Evolutionary conservation across 495 filamentous ascomycete species (phyloP).

Genomic region (Xylaria flabelliformis): DNA sequence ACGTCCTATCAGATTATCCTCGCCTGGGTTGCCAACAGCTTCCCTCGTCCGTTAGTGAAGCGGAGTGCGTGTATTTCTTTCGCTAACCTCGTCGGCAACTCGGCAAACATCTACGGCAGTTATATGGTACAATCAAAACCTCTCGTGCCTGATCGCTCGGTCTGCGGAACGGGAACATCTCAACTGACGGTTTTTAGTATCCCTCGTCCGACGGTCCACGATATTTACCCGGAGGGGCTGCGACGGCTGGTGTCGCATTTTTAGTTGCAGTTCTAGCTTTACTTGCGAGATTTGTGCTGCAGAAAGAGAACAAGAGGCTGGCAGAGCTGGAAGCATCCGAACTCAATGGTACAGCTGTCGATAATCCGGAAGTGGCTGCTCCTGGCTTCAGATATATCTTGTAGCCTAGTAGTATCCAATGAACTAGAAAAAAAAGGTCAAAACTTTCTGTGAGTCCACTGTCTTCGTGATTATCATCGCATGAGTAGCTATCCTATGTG

Average conservation of each 20-base stretch:
- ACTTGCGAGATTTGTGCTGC: slow-evolving; percentile 50
- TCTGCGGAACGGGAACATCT: neutral
- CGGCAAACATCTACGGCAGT: slow-evolving; percentile 60
- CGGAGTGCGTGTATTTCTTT: slow-evolving; percentile 60
- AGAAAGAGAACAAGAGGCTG: slow-evolving; percentile 58
- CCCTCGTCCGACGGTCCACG: slow-evolving; percentile 56
- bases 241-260: slow-evolving; percentile 56
- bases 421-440: neutral
- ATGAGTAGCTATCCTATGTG: neutral
- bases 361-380: slow-evolving; percentile 10
- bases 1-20: slow-evolving; percentile 56
- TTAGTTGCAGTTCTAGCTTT: slow-evolving; percentile 51
- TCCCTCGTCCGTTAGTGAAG: slow-evolving; percentile 60
- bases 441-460: neutral
- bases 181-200: slow-evolving; percentile 35
- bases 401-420: slow-evolving; percentile 8
- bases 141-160: neutral
- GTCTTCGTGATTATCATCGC: neutral
- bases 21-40: slow-evolving; percentile 61
- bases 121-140: slow-evolving; percentile 46
- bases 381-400: slow-evolving; percentile 40
- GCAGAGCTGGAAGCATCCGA: slow-evolving; percentile 46
- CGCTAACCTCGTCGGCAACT: slow-evolving; percentile 61
- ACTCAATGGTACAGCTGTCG: slow-evolving; percentile 20
- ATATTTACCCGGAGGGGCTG: slow-evolving; percentile 52